These are phyloP conservation scores for Laburnicola sp. DNA, from an alignment of 2,329 filamentous ascomycete species.

Conservation along the genomic window DNA sequence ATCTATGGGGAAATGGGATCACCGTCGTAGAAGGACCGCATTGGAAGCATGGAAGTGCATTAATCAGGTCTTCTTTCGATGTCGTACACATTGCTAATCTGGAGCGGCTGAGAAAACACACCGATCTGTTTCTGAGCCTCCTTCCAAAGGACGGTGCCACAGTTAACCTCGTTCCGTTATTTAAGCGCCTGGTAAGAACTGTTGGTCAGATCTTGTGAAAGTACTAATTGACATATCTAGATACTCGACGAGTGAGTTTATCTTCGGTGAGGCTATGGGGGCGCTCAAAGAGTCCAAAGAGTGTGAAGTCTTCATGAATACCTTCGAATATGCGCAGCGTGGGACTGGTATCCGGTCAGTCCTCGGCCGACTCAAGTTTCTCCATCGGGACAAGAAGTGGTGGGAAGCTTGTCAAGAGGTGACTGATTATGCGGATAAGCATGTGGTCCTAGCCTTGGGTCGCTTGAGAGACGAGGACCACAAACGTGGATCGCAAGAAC, in stretches of 20 bases:
- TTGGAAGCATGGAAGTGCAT: slow-evolving; percentile 7
- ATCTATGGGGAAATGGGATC: slow-evolving; percentile 9
- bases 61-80: slow-evolving; percentile 6
- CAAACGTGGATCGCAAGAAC: background rate
- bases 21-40: slow-evolving; percentile 3
- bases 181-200: slow-evolving; percentile 23
- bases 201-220: background rate
- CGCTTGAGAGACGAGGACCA: background rate
- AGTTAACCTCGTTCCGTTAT: slow-evolving; percentile 32
- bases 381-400: slow-evolving; percentile 17
- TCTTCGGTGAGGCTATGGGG: slow-evolving; percentile 18
- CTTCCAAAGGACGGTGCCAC: slow-evolving; percentile 26
- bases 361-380: slow-evolving; percentile 12
- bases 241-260: slow-evolving; percentile 24
- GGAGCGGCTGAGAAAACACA: slow-evolving; percentile 18
- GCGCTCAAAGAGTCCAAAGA: slow-evolving; percentile 6
- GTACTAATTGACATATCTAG: slow-evolving; percentile 2
- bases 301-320: slow-evolving; percentile 17
- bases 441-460: slow-evolving; percentile 10
- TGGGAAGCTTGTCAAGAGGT: slow-evolving; percentile 14
- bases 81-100: slow-evolving; percentile 6
- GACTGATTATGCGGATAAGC: slow-evolving; percentile 14
- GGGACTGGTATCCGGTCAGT: slow-evolving; percentile 12
- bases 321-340: slow-evolving; percentile 15
- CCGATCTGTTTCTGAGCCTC: slow-evolving; percentile 17